Conservation (phyloP, 2,329 filamentous ascomycete species). For the Apiospora sp. region DNA sequence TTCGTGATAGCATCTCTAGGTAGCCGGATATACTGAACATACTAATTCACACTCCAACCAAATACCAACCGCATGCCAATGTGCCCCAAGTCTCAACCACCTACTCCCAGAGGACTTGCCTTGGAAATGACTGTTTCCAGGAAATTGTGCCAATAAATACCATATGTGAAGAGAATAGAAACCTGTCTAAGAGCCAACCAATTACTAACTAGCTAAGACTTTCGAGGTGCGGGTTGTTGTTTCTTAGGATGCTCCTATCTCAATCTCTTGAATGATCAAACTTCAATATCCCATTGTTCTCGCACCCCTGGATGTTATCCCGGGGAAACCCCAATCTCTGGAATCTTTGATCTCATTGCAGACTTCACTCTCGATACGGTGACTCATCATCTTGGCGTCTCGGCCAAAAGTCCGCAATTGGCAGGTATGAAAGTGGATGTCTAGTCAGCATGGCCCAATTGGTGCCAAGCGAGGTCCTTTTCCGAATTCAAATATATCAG, state of each 20-base stretch:
- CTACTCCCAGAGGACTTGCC: too few species aligned
- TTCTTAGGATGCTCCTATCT: neutral
- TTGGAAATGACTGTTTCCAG: too few species aligned
- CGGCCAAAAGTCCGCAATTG: neutral
- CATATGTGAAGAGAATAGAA: neutral
- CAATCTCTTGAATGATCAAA: neutral
- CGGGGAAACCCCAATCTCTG: too few species aligned
- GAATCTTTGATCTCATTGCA: neutral
- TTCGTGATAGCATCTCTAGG: neutral
- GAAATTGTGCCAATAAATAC: neutral
- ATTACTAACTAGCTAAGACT: neutral
- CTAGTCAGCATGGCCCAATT: neutral
- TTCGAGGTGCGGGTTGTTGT: neutral
- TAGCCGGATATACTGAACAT: neutral
- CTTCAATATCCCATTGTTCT: neutral
- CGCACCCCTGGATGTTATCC: neutral
- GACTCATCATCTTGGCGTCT: neutral
- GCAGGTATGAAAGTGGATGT: neutral
- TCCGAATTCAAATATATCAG: too few species aligned
- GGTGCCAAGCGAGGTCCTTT: neutral
- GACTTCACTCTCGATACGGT: neutral
- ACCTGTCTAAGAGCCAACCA: neutral
- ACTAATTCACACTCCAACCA: accelerated
- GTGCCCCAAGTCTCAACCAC: neutral
- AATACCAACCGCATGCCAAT: neutral